These are phyloP conservation scores for Amanita fuliginea DNA, from an alignment of 768 basidiomycete genomes.

Conservation along the genomic window DNA sequence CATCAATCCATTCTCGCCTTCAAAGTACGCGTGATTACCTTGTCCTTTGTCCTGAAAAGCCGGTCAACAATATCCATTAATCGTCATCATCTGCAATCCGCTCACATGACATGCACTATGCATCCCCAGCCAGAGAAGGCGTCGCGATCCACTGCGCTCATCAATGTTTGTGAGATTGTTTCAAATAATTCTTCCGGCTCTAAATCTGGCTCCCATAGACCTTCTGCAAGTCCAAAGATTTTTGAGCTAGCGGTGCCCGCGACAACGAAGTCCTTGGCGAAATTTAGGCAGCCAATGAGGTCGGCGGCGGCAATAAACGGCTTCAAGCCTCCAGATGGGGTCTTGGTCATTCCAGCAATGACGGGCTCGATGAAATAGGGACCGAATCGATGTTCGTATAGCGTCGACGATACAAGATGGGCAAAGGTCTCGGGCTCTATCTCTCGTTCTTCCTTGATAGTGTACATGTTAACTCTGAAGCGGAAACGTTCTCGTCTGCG, in stretches of 20 bases:
- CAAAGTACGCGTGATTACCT: constrained; percentile 72
- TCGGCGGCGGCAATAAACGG: constrained; percentile 96
- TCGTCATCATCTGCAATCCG: constrained; percentile 7
- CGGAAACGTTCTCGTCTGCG: constrained; percentile 83
- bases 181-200: constrained; percentile 97
- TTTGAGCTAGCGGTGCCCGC: constrained; percentile 88
- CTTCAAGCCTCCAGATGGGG: constrained; percentile 57
- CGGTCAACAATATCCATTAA: constrained; percentile 4
- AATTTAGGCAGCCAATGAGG: constrained; percentile 86
- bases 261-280: constrained; percentile 95
- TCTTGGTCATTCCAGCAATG: constrained; percentile 80
- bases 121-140: constrained; percentile 97
- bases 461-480: constrained; percentile 96
- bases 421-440: constrained; percentile 96
- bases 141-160: constrained; percentile 94
- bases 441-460: constrained; percentile 97
- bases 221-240: constrained; percentile 94
- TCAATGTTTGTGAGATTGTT: constrained; percentile 90
- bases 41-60: constrained; percentile 52
- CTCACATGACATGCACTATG: constrained; percentile 91
- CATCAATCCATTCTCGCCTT: constrained; percentile 86
- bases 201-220: constrained; percentile 96
- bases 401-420: constrained; percentile 87
- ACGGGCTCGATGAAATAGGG: constrained; percentile 97
- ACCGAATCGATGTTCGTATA: constrained; percentile 93